Percentiles rank a stretch among this genome's conserved stretches.
Conservation (phyloP, 2,329 filamentous ascomycete genomes). For the Elsinoe necatrix region DNA sequence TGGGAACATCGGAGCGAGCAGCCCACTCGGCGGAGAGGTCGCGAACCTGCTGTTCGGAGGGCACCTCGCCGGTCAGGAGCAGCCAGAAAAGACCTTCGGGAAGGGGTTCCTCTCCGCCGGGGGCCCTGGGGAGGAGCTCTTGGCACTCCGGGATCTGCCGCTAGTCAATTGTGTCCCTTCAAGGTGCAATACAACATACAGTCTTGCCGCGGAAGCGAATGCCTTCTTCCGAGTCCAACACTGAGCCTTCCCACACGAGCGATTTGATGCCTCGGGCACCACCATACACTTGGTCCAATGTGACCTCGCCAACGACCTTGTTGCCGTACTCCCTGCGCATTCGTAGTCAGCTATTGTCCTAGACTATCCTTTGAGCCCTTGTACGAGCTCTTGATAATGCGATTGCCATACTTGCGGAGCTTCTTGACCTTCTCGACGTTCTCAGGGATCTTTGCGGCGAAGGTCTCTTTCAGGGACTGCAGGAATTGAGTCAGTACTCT, state of each 20-base stretch:
- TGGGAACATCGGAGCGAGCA: constrained; percentile 90
- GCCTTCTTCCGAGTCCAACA: constrained; percentile 96
- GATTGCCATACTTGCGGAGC: constrained; percentile 71
- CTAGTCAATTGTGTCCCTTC: constrained; percentile 14
- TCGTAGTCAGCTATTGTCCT: neutral
- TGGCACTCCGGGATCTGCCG: constrained; percentile 88
- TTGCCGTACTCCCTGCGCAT: constrained; percentile 71
- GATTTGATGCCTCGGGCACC: constrained; percentile 98
- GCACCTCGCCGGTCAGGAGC: constrained; percentile 94
- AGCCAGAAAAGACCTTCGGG: constrained; percentile 99
- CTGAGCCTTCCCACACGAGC: constrained; percentile 97
- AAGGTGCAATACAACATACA: constrained; percentile 33
- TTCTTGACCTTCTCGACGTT: constrained; percentile 99
- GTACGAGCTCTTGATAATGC: neutral
- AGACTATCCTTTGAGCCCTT: constrained; percentile 21
- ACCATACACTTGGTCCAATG: constrained; percentile 97
- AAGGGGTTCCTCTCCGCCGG: constrained; percentile 91
- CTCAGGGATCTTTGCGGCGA: constrained; percentile 87
- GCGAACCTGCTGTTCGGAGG: constrained; percentile 94
- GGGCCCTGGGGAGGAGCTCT: constrained; percentile 91
- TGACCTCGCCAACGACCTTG: constrained; percentile 96
- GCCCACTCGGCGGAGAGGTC: constrained; percentile 98
- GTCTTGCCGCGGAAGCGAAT: constrained; percentile 99
- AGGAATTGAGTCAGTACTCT: constrained; percentile 22
- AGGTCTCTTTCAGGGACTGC: constrained; percentile 95